phyloP scores from a whole-genome alignment of 2,329 filamentous ascomycete species.

The Verticillium alfalfae region DNA sequence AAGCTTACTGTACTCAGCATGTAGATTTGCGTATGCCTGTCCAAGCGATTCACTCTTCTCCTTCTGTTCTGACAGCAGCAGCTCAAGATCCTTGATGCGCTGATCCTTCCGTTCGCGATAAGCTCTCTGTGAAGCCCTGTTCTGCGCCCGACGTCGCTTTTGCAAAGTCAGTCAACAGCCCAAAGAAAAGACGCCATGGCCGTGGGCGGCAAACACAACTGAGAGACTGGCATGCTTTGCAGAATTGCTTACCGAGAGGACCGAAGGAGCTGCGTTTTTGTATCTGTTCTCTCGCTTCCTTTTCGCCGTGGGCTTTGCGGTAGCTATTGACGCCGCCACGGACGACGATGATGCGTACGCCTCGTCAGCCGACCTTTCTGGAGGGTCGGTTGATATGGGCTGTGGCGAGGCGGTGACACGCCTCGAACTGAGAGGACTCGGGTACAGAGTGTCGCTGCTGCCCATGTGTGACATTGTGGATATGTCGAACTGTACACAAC shows the following conservation, averaged over 20 bases:
- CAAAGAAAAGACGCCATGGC: too few species aligned
- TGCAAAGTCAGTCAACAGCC: background rate
- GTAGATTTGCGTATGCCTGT: conserved; percentile 46
- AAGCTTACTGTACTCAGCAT: conserved; percentile 35
- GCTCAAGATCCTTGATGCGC: conserved; percentile 58
- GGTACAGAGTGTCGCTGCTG: conserved; percentile 20
- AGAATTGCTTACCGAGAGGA: conserved; percentile 36
- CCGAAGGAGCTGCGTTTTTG: conserved; percentile 44
- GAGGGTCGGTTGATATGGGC: conserved; percentile 5
- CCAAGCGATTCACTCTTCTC: conserved; percentile 50
- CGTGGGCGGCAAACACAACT: background rate
- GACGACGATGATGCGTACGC: background rate
- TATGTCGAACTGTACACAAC: conserved; percentile 10
- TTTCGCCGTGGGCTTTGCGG: conserved; percentile 33
- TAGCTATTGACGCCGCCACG: background rate
- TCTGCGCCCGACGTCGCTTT: conserved; percentile 23
- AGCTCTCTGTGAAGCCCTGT: conserved; percentile 23
- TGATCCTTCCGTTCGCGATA: conserved; percentile 39
- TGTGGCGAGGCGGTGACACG: conserved; percentile 12
- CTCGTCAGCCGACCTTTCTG: background rate
- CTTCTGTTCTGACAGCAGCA: conserved; percentile 46
- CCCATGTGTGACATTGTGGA: conserved; percentile 17
- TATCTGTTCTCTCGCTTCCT: conserved; percentile 47
- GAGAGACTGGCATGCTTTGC: background rate
- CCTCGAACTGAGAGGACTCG: conserved; percentile 21